Base-by-base conservation (phyloP, 2,329 filamentous ascomycete species). In the Scortechinia acanthostroma region DNA sequence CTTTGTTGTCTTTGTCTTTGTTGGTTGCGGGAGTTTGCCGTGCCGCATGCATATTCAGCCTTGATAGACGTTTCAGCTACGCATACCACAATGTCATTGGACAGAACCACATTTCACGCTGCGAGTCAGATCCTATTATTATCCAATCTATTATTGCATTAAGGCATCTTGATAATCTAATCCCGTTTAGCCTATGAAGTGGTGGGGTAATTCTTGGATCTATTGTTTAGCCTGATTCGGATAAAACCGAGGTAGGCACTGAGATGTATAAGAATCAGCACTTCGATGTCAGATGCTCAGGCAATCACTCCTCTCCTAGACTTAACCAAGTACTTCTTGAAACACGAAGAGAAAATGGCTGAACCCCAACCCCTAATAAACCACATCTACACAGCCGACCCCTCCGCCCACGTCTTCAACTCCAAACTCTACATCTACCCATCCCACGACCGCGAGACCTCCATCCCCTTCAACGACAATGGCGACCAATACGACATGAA, bases 401-500 rank as follows among this genome's bases (percentile, higher is more conserved):
- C 86, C 15, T 89, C 85, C 4, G 86, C 86, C 13, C 86, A 90
- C 62, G 85, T 87, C 58, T 91, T 90, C 68, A 80, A 88, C 50
- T 76, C 74, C 60, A 81, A 74, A 51, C 65, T 91, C 48, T 91
- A 88, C 69, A 77, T 91, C 64, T 91, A 90, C 67, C 86, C 86
- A 17, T 90, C 85, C 19, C 86, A 91, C 65, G 86, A 91, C 63
- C 77, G 84, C 52, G 82, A 88, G 61, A 87, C 83, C 3, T 75
- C 80, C 61, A 86, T 88, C 60, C 47, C 75, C 47, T 83, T 85
- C 70, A 90, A 91, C 67, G 86, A 90, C 71, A 88, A 89, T 72
- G 86, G 86, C 58, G 86, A 89, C 65, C 86, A 90, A 60, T 90
- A 89, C 61, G 86, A 88, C 67, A 91, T 90, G 86, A 73, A 68